Conservation (phyloP, 2,329 filamentous ascomycete species). For the Drechslera avenae region DNA sequence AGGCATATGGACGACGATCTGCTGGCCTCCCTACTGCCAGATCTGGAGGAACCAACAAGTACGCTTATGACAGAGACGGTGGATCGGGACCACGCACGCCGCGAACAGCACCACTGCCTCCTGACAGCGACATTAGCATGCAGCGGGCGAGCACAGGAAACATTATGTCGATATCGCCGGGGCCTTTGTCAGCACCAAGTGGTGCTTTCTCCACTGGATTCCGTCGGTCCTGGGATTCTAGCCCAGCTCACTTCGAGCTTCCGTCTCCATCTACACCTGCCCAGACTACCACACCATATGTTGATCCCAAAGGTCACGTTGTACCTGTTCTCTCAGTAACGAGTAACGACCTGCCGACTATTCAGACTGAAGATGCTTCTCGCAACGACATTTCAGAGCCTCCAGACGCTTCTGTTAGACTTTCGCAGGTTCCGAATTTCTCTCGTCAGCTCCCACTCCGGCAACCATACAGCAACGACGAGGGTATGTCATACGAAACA, state of each 20-base stretch:
- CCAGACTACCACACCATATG: constrained; percentile 38
- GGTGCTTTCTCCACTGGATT: constrained; percentile 46
- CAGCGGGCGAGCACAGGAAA: constrained; percentile 53
- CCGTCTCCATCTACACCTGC: constrained; percentile 38
- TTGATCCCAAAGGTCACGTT: constrained; percentile 46
- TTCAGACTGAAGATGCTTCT: constrained; percentile 6
- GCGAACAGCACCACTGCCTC: constrained; percentile 47
- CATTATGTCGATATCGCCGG: constrained; percentile 50
- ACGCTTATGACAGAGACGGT: constrained; percentile 41
- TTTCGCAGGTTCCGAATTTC: constrained; percentile 42
- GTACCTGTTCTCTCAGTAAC: constrained; percentile 46
- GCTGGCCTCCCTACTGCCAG: constrained; percentile 36
- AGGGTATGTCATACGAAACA: constrained; percentile 15
- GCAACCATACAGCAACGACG: constrained; percentile 20
- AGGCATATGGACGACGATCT: constrained; percentile 41
- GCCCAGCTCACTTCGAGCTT: constrained; percentile 42
- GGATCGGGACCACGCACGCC: constrained; percentile 43
- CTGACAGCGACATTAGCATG: constrained; percentile 55
- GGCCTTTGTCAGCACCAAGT: constrained; percentile 48
- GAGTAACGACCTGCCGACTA: constrained; percentile 25
- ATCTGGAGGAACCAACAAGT: constrained; percentile 34
- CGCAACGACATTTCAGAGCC: constrained; percentile 18
- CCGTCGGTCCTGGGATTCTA: constrained; percentile 49
- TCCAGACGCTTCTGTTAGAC: constrained; percentile 20
- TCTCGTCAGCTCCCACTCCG: constrained; percentile 46